These are phyloP conservation scores for Yamadazyma blattariae DNA, from an alignment of 1,139 yeast species.

Conservation along the genomic window DNA sequence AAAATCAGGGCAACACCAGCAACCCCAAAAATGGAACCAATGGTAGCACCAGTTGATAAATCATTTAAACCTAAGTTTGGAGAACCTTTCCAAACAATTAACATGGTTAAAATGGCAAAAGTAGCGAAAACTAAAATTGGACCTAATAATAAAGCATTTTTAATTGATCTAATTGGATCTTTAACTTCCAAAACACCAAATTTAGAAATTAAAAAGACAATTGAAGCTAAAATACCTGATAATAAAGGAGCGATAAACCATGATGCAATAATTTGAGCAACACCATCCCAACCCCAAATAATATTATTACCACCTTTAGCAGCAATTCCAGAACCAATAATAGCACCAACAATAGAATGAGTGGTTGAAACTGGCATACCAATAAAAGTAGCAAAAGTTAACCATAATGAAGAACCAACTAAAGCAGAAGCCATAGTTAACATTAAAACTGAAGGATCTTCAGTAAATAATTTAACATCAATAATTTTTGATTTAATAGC, in stretches of 20 bases:
- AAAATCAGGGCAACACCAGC: slow-evolving; percentile 54
- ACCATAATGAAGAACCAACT: slow-evolving; percentile 74
- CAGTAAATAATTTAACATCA: slow-evolving; percentile 45
- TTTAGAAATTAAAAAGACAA: slow-evolving; percentile 59
- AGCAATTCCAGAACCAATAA: slow-evolving; percentile 75
- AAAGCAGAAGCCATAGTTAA: slow-evolving; percentile 74
- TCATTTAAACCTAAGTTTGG: slow-evolving; percentile 58
- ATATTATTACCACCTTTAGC: slow-evolving; percentile 58
- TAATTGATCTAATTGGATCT: slow-evolving; percentile 36
- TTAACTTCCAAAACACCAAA: slow-evolving; percentile 60
- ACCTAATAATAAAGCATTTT: slow-evolving; percentile 55
- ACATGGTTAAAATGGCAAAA: slow-evolving; percentile 61
- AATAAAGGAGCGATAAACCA: slow-evolving; percentile 81
- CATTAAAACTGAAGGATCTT: slow-evolving; percentile 69
- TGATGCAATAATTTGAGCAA: slow-evolving; percentile 70
- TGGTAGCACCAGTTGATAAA: slow-evolving; percentile 48
- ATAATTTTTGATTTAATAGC: slow-evolving; percentile 65
- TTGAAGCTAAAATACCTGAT: slow-evolving; percentile 63
- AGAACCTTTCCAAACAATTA: slow-evolving; percentile 69
- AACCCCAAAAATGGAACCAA: slow-evolving; percentile 59
- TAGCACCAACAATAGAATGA: slow-evolving; percentile 76
- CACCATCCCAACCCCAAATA: slow-evolving; percentile 76
- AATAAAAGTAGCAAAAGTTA: slow-evolving; percentile 60
- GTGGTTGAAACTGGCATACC: slow-evolving; percentile 82
- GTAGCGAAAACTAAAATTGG: slow-evolving; percentile 63